A percentile compares a stretch with the other conserved stretches of the same genome.
These are phyloP conservation scores for Fraxinus baroniana DNA, from an alignment of 305 asterid genomes.

Conservation along the genomic window DNA sequence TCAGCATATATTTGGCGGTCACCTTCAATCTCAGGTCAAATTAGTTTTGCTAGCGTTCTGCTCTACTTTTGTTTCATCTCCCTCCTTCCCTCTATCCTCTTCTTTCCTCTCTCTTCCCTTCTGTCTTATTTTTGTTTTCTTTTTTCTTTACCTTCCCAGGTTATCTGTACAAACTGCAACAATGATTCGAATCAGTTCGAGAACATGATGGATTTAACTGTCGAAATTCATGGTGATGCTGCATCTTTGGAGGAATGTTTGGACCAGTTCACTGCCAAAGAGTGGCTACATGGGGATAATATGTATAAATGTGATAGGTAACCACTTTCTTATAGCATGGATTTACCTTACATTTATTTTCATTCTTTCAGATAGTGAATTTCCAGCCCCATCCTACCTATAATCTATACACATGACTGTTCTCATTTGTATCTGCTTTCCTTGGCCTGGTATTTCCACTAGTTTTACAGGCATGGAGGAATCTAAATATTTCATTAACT, in stretches of 20 bases:
- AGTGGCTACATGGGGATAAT: constrained; percentile 93
- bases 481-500: neutral
- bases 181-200: constrained; percentile 83
- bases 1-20: constrained; percentile 97
- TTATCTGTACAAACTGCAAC: constrained; percentile 79
- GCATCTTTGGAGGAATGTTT: constrained; percentile 92
- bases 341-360: neutral
- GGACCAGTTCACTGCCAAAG: constrained; percentile 91
- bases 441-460: neutral
- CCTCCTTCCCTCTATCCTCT: neutral
- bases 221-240: constrained; percentile 96
- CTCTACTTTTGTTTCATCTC: neutral
- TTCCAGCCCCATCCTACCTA: constrained; percentile 4
- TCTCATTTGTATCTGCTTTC: neutral
- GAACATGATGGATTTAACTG: constrained; percentile 98
- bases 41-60: neutral
- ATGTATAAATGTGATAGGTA: constrained; percentile 95
- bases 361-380: neutral
- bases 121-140: constrained; percentile 13
- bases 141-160: constrained; percentile 47
- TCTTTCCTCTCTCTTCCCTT: neutral
- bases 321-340: constrained; percentile 28
- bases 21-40: constrained; percentile 83
- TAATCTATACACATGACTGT: neutral
- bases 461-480: neutral